Evolutionary conservation across 2,329 filamentous ascomycete genomes (phyloP).

Genomic region (Venturia aucupariae): DNA sequence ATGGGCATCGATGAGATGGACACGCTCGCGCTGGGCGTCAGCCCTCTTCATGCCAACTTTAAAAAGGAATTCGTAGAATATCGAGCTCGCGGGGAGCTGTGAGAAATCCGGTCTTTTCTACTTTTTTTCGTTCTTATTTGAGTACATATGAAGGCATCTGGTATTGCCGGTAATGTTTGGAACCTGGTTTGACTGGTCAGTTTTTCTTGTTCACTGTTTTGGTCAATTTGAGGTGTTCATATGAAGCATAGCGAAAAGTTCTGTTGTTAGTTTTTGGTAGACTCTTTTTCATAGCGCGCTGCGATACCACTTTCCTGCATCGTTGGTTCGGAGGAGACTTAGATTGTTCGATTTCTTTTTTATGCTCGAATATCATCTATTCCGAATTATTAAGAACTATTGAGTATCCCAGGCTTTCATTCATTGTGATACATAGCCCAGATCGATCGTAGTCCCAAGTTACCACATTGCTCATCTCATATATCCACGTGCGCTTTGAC

Average conservation of each 20-base stretch:
- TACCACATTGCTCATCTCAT: no score
- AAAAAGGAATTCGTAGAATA: neutral
- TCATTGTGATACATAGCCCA: no score
- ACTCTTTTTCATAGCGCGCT: neutral
- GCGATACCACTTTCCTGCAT: neutral
- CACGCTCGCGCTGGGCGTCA: constrained; percentile 14
- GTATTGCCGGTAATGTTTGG: neutral
- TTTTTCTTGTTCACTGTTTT: neutral
- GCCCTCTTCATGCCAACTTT: constrained; percentile 4
- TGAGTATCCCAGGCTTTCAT: no score
- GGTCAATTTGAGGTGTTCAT: neutral
- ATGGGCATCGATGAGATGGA: constrained; percentile 37
- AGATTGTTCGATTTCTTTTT: neutral
- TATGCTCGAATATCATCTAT: neutral
- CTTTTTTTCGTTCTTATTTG: neutral
- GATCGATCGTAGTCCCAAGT: no score
- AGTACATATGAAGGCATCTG: neutral
- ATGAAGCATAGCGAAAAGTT: neutral
- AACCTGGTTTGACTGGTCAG: neutral
- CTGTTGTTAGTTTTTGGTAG: neutral
- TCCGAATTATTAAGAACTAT: no score
- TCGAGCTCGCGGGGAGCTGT: neutral
- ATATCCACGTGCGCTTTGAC: no score
- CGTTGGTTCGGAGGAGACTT: neutral
- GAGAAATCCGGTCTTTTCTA: neutral